Evolutionary conservation across 139 green algal species (phyloP), one percentile per base, ranked within the genome.

Genomic region (Chlorella sp.): DNA sequence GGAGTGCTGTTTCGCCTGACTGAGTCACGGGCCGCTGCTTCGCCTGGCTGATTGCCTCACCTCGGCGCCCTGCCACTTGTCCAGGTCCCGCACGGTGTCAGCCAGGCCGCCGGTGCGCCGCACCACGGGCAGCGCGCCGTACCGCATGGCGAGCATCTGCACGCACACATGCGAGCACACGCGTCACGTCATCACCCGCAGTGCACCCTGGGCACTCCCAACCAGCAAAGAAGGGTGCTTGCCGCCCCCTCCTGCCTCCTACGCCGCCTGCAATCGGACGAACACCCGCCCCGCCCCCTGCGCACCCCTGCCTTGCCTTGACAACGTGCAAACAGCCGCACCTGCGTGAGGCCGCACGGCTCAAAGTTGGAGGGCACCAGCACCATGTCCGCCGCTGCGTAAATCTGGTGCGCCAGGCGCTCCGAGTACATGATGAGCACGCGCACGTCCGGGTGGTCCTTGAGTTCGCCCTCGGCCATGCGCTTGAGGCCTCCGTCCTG

Each of bases 311-410:
- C n/a, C n/a, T n/a, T n/a, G n/a, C n/a, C n/a, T n/a, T n/a, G n/a
- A n/a, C n/a, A n/a, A n/a, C n/a, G n/a, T n/a, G n/a, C n/a, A n/a
- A n/a, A n/a, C n/a, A n/a, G 6, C 35, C 62, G 17, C 87, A 98
- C 92, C 75, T 90, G 80, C 22, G 94, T 98, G 30, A 98, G 85
- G 4, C 94, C 94, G 73, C 94, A 98, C 0, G 94, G 94, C 83
- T 98, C 94, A 75, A 97, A 98, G 85, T 98, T 93, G 69, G 88
- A 96, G 1, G 94, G 94, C 76, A 98, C 94, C 32, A 98, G 81
- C 32, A 98, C 79, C 36, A 96, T 85, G 78, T 98, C 94, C 0
- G 90, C 88, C 0, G 94, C 94, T 0, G 88, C 94, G 82, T 96
- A 98, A 27, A 98, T 87, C 62, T 90, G 22, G 55, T 64, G 55